Evolutionary conservation across 345 rosid species (phyloP).

Genomic region (Trapa bicornis): DNA sequence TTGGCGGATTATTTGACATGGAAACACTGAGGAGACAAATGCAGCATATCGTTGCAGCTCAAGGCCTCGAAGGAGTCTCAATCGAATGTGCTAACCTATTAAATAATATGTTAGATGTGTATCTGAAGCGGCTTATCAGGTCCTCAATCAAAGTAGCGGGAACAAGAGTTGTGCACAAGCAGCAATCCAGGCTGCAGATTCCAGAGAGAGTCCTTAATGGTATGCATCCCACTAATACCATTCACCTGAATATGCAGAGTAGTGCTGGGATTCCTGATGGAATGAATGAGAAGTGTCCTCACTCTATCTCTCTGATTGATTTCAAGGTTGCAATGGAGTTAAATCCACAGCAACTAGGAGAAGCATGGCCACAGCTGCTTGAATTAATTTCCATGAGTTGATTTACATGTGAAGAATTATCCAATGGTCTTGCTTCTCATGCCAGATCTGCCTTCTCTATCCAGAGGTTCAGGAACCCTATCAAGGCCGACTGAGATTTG

Average conservation of each 20-base stretch:
- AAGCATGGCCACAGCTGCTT: constrained; percentile 78
- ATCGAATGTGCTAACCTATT: constrained; percentile 58
- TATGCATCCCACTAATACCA: constrained; percentile 35
- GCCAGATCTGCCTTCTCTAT: constrained; percentile 23
- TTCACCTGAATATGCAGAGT: constrained; percentile 44
- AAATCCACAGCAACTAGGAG: constrained; percentile 85
- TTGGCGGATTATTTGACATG: constrained; percentile 47
- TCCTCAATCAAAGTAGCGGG: constrained; percentile 59
- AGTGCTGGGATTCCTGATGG: constrained; percentile 30
- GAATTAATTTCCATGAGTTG: constrained; percentile 60
- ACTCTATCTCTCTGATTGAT: constrained; percentile 63
- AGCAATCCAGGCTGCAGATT: constrained; percentile 47
- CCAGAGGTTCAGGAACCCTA: constrained; percentile 18
- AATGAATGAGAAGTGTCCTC: constrained; percentile 35
- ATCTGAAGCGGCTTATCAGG: constrained; percentile 66
- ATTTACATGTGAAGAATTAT: constrained; percentile 32
- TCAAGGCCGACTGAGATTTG: constrained; percentile 18
- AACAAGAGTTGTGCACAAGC: constrained; percentile 34
- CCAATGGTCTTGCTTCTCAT: constrained; percentile 18
- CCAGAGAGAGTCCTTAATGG: constrained; percentile 45
- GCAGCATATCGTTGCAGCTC: constrained; percentile 60
- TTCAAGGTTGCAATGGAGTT: constrained; percentile 93
- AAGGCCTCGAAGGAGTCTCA: constrained; percentile 79
- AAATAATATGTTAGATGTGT: constrained; percentile 55
- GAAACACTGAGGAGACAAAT: constrained; percentile 64